Conservation (phyloP, 1,284 basidiomycete genomes). For the Boletellus deceptivus region DNA sequence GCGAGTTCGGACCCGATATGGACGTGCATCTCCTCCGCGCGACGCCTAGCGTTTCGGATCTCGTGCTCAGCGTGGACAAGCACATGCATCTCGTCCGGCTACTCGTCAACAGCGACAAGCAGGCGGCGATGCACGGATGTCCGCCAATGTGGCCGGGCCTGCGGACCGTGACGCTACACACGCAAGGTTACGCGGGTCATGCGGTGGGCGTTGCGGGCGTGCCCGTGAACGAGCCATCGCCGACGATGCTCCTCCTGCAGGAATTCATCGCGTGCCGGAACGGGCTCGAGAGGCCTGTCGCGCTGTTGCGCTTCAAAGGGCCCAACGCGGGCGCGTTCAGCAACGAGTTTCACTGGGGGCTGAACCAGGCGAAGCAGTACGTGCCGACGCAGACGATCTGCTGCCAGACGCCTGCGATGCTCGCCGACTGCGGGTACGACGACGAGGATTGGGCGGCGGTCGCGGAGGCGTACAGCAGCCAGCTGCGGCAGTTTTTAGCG, state of each 20-base stretch:
- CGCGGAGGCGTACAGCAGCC: slow-evolving; percentile 32
- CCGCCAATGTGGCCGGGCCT: slow-evolving; percentile 30
- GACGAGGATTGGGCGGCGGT: slow-evolving; percentile 29
- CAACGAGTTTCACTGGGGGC: slow-evolving; percentile 32
- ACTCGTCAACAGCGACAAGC: slow-evolving; percentile 35
- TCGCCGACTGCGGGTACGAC: slow-evolving; percentile 26
- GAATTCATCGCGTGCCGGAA: slow-evolving; percentile 26
- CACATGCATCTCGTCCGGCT: slow-evolving; percentile 31
- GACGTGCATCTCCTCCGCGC: slow-evolving; percentile 33
- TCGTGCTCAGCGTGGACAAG: slow-evolving; percentile 32
- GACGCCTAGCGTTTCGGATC: slow-evolving; percentile 28
- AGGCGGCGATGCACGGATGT: slow-evolving; percentile 29
- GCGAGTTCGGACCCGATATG: slow-evolving; percentile 33
- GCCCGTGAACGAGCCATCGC: slow-evolving; percentile 32
- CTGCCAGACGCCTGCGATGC: slow-evolving; percentile 23
- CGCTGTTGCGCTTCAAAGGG: slow-evolving; percentile 30
- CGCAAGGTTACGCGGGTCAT: slow-evolving; percentile 29
- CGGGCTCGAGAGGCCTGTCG: slow-evolving; percentile 21
- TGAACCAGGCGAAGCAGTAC: slow-evolving; percentile 27
- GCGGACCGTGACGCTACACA: slow-evolving; percentile 30
- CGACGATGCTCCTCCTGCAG: slow-evolving; percentile 31
- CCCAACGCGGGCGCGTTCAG: slow-evolving; percentile 30
- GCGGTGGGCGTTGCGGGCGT: slow-evolving; percentile 18
- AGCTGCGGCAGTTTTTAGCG: slow-evolving; percentile 31
- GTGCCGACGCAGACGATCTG: slow-evolving; percentile 22